Conservation (phyloP, 1,284 basidiomycete species). For the Sporisorium scitamineum region DNA sequence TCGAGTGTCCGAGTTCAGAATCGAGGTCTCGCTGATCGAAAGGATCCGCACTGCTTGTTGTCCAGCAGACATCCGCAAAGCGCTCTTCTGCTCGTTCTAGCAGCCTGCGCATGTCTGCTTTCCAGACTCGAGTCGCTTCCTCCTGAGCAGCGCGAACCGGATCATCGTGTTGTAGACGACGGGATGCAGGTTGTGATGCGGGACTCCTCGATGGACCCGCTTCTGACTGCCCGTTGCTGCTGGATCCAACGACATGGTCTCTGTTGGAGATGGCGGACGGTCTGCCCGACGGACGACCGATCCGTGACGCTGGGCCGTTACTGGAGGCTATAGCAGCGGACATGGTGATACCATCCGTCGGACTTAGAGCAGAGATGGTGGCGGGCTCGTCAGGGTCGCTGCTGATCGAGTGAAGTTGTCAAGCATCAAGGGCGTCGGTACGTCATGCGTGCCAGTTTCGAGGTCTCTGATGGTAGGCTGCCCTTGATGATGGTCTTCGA, state of each 20-base stretch:
- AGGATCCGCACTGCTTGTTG: slow-evolving; percentile 13
- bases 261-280: background rate
- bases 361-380: background rate
- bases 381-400: background rate
- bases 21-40: slow-evolving; percentile 21
- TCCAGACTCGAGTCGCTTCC: slow-evolving; percentile 52
- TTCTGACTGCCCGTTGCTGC: background rate
- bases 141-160: slow-evolving; percentile 42
- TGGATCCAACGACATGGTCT: background rate
- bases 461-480: background rate
- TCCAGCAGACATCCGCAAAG: slow-evolving; percentile 64
- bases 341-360: background rate
- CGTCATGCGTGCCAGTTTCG: background rate
- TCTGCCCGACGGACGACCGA: background rate
- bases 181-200: background rate
- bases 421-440: background rate
- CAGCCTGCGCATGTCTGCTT: slow-evolving; percentile 48
- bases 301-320: background rate
- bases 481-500: background rate
- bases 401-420: background rate
- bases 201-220: slow-evolving; percentile 18
- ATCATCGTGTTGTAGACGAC: slow-evolving; percentile 12
- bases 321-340: background rate
- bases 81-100: slow-evolving; percentile 49
- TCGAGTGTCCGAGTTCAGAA: slow-evolving; percentile 13